Evolutionary conservation across 306 rosid genomes (phyloP), one percentile per base, ranked within the genome.

Genomic region (Rosa lucieae): DNA sequence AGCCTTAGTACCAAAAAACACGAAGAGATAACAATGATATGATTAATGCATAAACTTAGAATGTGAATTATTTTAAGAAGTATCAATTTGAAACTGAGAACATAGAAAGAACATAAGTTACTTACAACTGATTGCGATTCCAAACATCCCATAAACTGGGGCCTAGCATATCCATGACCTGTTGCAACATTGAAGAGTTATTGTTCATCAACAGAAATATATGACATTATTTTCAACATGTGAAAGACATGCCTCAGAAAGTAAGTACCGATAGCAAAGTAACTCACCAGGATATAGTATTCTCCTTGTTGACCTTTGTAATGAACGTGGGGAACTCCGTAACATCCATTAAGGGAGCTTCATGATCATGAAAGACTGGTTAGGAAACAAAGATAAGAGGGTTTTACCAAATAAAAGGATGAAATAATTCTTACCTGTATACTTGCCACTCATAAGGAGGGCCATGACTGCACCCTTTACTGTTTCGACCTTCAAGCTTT

Each of bases 361-460:
- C 81, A 76, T 26, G 10, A 68, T 11, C 21, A 46, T 75, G 42
- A 82, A 70, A 72, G 15, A 71, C 52, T 23, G 56, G 76, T 82
- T 76, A 79, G 77, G 78, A 71, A 67, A 65, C 67, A 46, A 56
- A 43, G 39, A 3, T 37, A 43, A n/a, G 67, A 40, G 72, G 14
- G 15, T 70, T 78, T 78, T 78, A 43, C 46, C 3, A 42, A 44
- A 5, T 21, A 46, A n/a, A 17, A 8, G 8, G 46, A 47, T 3
- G 44, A 10, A 77, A 37, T 10, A 18, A 17, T 73, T 13, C 73
- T 74, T 83, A 83, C 83, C 86, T 79, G 58, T 83, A 83, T 32
- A 83, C 86, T 79, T 83, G 86, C 86, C 86, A 83, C 83, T 83
- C 86, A 74, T 68, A 83, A 40, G 86, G 83, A 58, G 86, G 83